Conservation (phyloP, 129 eudicot species). For the Centella asiatica region DNA sequence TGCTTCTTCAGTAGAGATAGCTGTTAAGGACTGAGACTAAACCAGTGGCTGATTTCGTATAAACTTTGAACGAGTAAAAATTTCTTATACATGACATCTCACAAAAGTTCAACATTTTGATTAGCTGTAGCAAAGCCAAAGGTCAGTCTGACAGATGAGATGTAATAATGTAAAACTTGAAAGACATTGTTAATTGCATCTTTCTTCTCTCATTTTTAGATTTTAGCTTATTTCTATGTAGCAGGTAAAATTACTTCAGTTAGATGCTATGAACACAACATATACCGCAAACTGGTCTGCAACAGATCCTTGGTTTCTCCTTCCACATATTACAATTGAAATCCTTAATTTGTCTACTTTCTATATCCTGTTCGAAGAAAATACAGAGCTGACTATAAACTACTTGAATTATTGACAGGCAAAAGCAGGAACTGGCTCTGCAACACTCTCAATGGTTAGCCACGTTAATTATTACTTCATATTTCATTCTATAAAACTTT, state of each 20-base stretch:
- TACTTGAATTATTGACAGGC: slow-evolving; percentile 43
- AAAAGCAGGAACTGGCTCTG: slow-evolving; percentile 97
- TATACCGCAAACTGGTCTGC: background rate
- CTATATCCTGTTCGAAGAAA: background rate
- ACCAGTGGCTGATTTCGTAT: background rate
- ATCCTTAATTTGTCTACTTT: background rate
- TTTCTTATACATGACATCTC: background rate
- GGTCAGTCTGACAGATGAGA: too few relatives aligned
- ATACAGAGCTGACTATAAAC: background rate
- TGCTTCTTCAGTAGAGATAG: background rate
- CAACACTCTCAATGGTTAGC: slow-evolving; percentile 89
- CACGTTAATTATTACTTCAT: slow-evolving; percentile 2
- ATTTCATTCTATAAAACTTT: background rate
- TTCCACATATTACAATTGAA: background rate
- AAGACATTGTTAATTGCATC: background rate
- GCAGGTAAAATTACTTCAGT: background rate
- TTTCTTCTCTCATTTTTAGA: background rate
- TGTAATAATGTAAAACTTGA: background rate
- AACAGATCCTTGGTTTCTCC: background rate
- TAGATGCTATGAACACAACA: background rate
- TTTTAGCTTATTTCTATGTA: background rate
- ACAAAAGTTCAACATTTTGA: background rate
- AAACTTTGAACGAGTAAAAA: background rate
- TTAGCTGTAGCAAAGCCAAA: too few relatives aligned
- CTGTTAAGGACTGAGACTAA: background rate